Conservation (phyloP, 768 basidiomycete species). For the Boletus pseudopeckii region DNA sequence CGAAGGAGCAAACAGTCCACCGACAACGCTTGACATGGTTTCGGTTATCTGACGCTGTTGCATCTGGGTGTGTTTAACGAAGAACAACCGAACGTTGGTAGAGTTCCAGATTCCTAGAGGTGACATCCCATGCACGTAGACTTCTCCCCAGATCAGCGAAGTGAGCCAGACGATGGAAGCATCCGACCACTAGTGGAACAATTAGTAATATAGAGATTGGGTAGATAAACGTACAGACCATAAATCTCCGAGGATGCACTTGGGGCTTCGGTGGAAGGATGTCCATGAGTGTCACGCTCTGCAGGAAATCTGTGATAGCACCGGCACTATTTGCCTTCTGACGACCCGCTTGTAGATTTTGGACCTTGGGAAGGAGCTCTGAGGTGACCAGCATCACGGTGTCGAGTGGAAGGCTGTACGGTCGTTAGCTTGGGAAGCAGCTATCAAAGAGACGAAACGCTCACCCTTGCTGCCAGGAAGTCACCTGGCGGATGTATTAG, state of each 20-base stretch:
- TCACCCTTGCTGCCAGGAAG: conserved; percentile 96
- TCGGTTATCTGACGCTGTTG: conserved; percentile 73
- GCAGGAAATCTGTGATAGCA: conserved; percentile 72
- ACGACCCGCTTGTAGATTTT: conserved; percentile 70
- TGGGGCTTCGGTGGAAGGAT: conserved; percentile 71
- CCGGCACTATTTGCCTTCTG: conserved; percentile 61
- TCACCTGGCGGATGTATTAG: conserved; percentile 46
- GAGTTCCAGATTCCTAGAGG: conserved; percentile 88
- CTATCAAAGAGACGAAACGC: conserved; percentile 10
- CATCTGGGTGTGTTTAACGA: conserved; percentile 79
- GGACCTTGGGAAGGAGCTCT: conserved; percentile 82
- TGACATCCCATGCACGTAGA: conserved; percentile 87
- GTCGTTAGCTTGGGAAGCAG: conserved; percentile 5
- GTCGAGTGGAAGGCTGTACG: conserved; percentile 77
- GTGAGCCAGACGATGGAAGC: conserved; percentile 90
- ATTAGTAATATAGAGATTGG: not conserved
- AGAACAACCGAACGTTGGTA: conserved; percentile 85
- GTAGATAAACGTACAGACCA: conserved; percentile 44
- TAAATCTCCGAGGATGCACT: conserved; percentile 67
- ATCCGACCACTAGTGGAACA: conserved; percentile 73
- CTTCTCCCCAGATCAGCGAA: conserved; percentile 92
- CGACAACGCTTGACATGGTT: conserved; percentile 76
- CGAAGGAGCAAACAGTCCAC: conserved; percentile 60
- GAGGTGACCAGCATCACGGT: conserved; percentile 84
- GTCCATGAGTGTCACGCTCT: conserved; percentile 62